Percentiles rank a stretch among this genome's conserved stretches.
These are phyloP conservation scores for Pleurostoma richardsiae DNA, from an alignment of 2,329 filamentous ascomycete species.

Conservation along the genomic window DNA sequence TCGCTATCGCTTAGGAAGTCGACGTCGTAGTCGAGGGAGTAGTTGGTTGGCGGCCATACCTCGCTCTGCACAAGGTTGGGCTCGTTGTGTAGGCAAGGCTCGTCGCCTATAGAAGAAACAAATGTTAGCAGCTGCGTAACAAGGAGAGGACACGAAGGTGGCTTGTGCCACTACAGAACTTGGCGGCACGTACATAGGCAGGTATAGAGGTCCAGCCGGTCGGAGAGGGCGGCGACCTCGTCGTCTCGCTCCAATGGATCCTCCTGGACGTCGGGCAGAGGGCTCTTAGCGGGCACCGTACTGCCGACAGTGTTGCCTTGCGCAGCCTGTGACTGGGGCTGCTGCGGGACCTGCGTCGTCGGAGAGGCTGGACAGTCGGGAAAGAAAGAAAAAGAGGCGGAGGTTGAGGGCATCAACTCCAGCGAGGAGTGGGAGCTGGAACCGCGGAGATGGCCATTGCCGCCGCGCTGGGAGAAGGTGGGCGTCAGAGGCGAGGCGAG, in stretches of 20 bases:
- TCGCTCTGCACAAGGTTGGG: conserved; percentile 33
- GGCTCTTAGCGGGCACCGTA: conserved; percentile 55
- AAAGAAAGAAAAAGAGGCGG: conserved; percentile 17
- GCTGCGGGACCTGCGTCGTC: conserved; percentile 28
- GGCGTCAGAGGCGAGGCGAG: conserved; percentile 66
- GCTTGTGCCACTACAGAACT: neutral
- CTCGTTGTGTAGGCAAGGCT: conserved; percentile 54
- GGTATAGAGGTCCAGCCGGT: conserved; percentile 47
- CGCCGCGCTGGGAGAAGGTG: conserved; percentile 53
- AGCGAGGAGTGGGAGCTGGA: conserved; percentile 76
- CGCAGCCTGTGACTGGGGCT: neutral
- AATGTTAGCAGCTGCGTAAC: neutral
- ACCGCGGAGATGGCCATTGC: conserved; percentile 45
- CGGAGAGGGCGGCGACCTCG: conserved; percentile 33
- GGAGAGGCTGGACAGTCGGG: conserved; percentile 52
- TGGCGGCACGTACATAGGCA: conserved; percentile 66
- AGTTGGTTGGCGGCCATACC: conserved; percentile 31
- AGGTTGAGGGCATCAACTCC: conserved; percentile 46
- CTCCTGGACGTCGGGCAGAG: conserved; percentile 78
- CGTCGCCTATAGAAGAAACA: conserved; percentile 44
- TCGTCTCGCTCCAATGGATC: conserved; percentile 70
- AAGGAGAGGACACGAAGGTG: neutral
- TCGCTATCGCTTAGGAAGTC: conserved; percentile 64
- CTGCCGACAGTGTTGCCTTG: conserved; percentile 25
- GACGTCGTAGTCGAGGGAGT: conserved; percentile 58